Conservation (phyloP, 106 monocot genomes). For the Triglochin maritima region DNA sequence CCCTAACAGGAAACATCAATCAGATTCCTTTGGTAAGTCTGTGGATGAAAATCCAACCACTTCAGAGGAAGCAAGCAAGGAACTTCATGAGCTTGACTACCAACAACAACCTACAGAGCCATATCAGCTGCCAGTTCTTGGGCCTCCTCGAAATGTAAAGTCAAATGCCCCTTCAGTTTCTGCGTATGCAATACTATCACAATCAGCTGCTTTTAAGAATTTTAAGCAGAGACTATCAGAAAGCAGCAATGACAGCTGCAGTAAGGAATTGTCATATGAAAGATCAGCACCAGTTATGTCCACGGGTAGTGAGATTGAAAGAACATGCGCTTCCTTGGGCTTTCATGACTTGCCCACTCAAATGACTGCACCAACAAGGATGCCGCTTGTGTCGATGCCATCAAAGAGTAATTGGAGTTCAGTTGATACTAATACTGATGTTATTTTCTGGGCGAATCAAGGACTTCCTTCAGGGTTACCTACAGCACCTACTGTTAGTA, state of each 20-base stretch:
- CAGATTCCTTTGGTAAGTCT: conserved; percentile 18
- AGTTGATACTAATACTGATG: conserved; percentile 51
- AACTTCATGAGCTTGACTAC: conserved; percentile 51
- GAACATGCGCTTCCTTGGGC: conserved; percentile 21
- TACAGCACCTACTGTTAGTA: conserved; percentile 20
- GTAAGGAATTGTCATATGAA: conserved; percentile 28
- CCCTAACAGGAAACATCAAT: conserved; percentile 40
- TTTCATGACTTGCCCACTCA: conserved; percentile 28
- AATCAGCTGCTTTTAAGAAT: conserved; percentile 70
- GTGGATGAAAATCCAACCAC: conserved; percentile 6
- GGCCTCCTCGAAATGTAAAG: conserved; percentile 30
- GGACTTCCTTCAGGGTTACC: conserved; percentile 34
- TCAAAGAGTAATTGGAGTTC: conserved; percentile 48
- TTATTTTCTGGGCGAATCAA: conserved; percentile 59
- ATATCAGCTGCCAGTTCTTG: conserved; percentile 63
- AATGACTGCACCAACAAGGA: conserved; percentile 28
- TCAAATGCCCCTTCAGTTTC: conserved; percentile 26
- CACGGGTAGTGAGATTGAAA: conserved; percentile 22
- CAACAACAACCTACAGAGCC: conserved; percentile 47
- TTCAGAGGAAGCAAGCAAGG: conserved; percentile 45
- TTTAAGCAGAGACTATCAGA: conserved; percentile 49
- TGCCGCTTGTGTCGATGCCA: conserved; percentile 37
- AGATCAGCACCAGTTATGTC: conserved; percentile 21
- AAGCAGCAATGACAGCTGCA: conserved; percentile 6
- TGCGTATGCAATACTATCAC: conserved; percentile 58